phyloP scores from a whole-genome alignment of 495 filamentous ascomycete genomes.

The Poronia punctata region DNA sequence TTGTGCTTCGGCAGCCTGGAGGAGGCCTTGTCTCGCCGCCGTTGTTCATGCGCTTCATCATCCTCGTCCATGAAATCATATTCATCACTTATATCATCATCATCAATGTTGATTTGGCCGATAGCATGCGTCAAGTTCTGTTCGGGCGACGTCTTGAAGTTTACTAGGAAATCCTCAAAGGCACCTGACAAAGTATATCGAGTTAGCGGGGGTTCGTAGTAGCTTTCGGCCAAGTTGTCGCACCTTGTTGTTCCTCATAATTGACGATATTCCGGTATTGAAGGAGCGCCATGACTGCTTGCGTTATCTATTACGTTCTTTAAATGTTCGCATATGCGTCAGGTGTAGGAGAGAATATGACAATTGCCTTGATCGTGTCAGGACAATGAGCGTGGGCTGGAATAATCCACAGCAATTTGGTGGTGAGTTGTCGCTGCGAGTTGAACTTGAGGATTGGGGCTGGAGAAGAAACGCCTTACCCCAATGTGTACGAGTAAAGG shows the following conservation, averaged over 20 bases:
- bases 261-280: slow-evolving; percentile 69
- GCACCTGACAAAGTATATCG: slow-evolving; percentile 45
- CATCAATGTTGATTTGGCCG: slow-evolving; percentile 78
- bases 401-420: no score
- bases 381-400: no score
- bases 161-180: slow-evolving; percentile 80
- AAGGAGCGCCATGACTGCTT: slow-evolving; percentile 88
- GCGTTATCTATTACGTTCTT: no score
- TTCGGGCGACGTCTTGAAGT: slow-evolving; percentile 78
- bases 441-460: no score
- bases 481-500: no score
- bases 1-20: slow-evolving; percentile 61
- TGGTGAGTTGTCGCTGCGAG: no score
- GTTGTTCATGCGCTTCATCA: slow-evolving; percentile 48
- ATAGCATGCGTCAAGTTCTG: slow-evolving; percentile 70
- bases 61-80: slow-evolving; percentile 93
- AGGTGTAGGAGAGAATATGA: no score
- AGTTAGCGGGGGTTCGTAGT: slow-evolving; percentile 11
- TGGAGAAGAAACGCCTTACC: no score
- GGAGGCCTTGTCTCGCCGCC: slow-evolving; percentile 35
- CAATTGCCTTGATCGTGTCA: slow-evolving; percentile 1
- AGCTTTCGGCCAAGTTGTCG: slow-evolving; percentile 15
- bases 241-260: slow-evolving; percentile 78
- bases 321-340: no score
- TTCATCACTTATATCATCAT: slow-evolving; percentile 82